Evolutionary conservation across 345 rosid species (phyloP), one percentile per base, ranked within the genome.

Genomic region (Durio zibethinus): DNA sequence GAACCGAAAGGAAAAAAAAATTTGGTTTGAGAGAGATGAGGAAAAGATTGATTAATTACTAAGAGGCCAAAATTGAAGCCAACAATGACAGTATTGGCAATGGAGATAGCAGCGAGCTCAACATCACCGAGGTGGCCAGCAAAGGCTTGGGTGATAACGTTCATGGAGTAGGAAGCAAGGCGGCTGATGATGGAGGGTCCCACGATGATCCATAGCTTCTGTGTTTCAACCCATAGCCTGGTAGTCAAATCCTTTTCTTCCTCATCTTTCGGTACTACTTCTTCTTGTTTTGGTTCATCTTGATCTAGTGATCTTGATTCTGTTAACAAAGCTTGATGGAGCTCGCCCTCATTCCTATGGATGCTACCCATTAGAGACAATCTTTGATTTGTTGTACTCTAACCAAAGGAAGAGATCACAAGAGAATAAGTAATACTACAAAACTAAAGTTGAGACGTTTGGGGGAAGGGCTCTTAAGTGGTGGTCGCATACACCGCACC

Each of bases 61-160:
- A 89, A 76, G 72, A 91, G 85, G 67, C 96, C 92, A 15, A 84
- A 91, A 78, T 85, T 85, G 85, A 91, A 89, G 78, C 93, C 93
- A 43, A 83, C 89, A 20, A 89, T 89, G 77, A 91, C 93, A 25
- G 86, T 83, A 72, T 86, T 87, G 73, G 90, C 89, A 0, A 91
- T 86, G 77, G 90, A 88, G 63, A 89, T 81, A 15, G 96, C 85
- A 47, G 96, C 96, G 42, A 91, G 89, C 33, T 87, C 81, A 18
- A 89, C 80, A 36, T 88, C 90, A 43, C 92, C 92, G 27, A 91
- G 87, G 77, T 86, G 93, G 68, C 93, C 92, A 4, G 92, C 91
- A 31, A 88, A 89, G 38, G 89, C 89, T 74, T 91, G 90, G 65
- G 91, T 86, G 77, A 89, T 18, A 25, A 90, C 76, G 83, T 85